phyloP scores from a whole-genome alignment of 257 asterid species.

The Rubia yunnanensis region DNA sequence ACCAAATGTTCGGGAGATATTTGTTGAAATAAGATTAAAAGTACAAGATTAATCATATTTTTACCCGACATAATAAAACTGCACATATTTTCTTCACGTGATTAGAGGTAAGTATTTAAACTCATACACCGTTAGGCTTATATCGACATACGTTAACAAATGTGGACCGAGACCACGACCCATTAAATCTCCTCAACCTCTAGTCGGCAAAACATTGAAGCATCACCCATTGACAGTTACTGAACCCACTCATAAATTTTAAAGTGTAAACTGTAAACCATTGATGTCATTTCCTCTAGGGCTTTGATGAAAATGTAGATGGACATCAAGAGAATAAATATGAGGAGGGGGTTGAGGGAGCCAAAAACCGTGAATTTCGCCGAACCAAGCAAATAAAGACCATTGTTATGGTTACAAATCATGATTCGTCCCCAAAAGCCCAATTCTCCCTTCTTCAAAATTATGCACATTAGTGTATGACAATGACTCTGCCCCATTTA shows the following conservation, averaged over 20 bases:
- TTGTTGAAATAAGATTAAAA: too few relatives aligned
- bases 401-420: slow-evolving; percentile 14
- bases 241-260: background rate
- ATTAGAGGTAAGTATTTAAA: too few relatives aligned
- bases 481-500: background rate
- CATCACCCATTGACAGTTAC: background rate
- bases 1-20: too few relatives aligned
- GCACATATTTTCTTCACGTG: too few relatives aligned
- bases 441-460: background rate
- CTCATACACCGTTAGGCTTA: too few relatives aligned
- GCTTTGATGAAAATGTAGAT: background rate
- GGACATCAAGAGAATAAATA: background rate
- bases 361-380: slow-evolving; percentile 44
- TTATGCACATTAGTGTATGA: background rate
- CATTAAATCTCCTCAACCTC: too few relatives aligned
- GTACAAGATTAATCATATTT: too few relatives aligned
- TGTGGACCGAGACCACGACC: too few relatives aligned
- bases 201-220: background rate
- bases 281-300: background rate
- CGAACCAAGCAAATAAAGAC: slow-evolving; percentile 24
- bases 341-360: slow-evolving; percentile 7
- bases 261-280: background rate
- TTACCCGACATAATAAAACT: too few relatives aligned
- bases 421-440: slow-evolving; percentile 14
- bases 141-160: too few relatives aligned